These are phyloP conservation scores for Penicillium olsonii DNA, from an alignment of 2,329 filamentous ascomycete species.

Conservation along the genomic window DNA sequence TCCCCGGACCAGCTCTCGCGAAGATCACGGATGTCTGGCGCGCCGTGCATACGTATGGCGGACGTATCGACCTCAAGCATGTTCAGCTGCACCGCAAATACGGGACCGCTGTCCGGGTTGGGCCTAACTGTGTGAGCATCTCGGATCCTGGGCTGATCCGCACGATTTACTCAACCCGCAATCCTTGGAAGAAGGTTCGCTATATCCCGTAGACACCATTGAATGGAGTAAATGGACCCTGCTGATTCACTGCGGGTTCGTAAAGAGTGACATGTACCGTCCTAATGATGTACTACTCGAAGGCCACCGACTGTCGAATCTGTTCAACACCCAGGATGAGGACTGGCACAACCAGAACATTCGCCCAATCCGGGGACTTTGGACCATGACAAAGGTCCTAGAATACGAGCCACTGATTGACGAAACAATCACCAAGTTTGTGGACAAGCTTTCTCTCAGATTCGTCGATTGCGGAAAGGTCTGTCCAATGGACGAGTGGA, in stretches of 20 bases:
- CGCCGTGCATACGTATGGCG: constrained; percentile 11
- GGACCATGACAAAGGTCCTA: constrained; percentile 29
- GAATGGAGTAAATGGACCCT: background rate
- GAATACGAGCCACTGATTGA: constrained; percentile 31
- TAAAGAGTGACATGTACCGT: constrained; percentile 32
- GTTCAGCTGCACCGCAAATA: constrained; percentile 40
- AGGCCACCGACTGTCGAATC: constrained; percentile 27
- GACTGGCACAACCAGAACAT: constrained; percentile 29
- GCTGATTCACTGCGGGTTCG: constrained; percentile 2
- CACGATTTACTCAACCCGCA: constrained; percentile 34
- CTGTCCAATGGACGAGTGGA: constrained; percentile 22
- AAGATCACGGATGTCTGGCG: constrained; percentile 20
- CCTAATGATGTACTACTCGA: constrained; percentile 29
- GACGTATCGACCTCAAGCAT: constrained; percentile 19
- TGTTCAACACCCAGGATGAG: constrained; percentile 30
- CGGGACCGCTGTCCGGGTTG: constrained; percentile 43
- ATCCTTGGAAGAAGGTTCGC: constrained; percentile 22
- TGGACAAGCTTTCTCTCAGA: constrained; percentile 23
- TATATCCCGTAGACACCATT: background rate
- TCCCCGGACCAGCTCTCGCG: constrained; percentile 19
- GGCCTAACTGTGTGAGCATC: constrained; percentile 43
- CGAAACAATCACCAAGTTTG: constrained; percentile 25
- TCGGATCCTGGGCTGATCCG: constrained; percentile 42
- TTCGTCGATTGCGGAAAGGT: constrained; percentile 23
- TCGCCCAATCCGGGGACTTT: constrained; percentile 24